phyloP scores from a whole-genome alignment of 495 filamentous ascomycete genomes.

The Penicillium egyptiacum region DNA sequence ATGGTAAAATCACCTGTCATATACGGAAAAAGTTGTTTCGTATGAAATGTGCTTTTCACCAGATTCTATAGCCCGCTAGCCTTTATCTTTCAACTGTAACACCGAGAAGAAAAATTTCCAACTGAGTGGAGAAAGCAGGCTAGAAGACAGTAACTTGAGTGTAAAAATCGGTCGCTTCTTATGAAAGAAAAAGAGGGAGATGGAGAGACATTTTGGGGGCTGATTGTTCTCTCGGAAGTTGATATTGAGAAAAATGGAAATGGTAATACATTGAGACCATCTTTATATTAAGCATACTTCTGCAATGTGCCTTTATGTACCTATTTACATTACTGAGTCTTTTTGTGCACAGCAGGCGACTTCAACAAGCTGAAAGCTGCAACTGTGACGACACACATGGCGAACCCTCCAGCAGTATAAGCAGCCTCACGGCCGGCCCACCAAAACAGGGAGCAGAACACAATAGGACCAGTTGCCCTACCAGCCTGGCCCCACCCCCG shows the following conservation, averaged over 20 bases:
- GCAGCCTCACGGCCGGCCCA: constrained; percentile 91
- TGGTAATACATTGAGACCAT: not conserved
- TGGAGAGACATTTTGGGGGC: not conserved
- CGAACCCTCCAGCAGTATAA: constrained; percentile 74
- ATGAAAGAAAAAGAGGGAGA: not conserved
- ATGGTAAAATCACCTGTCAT: not conserved
- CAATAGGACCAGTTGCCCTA: constrained; percentile 76
- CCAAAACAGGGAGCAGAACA: constrained; percentile 98
- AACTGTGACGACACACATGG: constrained; percentile 70
- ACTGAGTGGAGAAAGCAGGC: not conserved
- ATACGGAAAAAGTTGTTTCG: not conserved
- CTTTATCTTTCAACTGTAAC: no score
- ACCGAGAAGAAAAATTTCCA: no score
- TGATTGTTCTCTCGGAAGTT: not conserved
- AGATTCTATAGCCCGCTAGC: no score
- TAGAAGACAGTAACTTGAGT: not conserved
- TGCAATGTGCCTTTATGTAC: not conserved
- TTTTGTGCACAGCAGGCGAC: constrained; percentile 33
- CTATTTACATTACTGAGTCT: constrained; percentile 14
- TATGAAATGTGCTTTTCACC: not conserved
- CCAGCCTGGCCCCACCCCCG: constrained; percentile 87
- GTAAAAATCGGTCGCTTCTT: not conserved
- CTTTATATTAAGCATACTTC: not conserved
- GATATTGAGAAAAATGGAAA: not conserved
- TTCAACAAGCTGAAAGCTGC: constrained; percentile 70